A percentile compares a stretch with the other conserved stretches of the same genome.
Conservation (phyloP, 176 grass and related monocot species). For the Oryza punctata region DNA sequence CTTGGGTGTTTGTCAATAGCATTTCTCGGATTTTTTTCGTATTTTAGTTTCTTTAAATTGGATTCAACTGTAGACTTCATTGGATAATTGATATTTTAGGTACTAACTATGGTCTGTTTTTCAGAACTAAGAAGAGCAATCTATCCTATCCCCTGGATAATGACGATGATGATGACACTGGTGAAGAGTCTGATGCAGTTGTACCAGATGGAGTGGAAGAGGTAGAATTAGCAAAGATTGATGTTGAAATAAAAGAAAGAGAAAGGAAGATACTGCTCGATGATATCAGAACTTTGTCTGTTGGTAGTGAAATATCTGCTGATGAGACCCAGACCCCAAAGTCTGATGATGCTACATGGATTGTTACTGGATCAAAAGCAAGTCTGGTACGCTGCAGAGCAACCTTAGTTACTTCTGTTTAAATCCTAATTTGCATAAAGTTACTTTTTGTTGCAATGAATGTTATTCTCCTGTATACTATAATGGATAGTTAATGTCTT, state of each 20-base stretch:
- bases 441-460: neutral
- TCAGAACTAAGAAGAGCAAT: slow-evolving; percentile 62
- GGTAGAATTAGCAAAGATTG: slow-evolving; percentile 86
- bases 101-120: slow-evolving; percentile 35
- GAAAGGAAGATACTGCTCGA: slow-evolving; percentile 77
- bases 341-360: slow-evolving; percentile 60
- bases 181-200: slow-evolving; percentile 74
- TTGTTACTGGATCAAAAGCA: slow-evolving; percentile 63
- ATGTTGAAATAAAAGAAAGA: slow-evolving; percentile 79
- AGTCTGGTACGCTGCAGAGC: slow-evolving; percentile 65
- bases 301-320: slow-evolving; percentile 47
- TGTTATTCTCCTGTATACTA: slow-evolving; percentile 32
- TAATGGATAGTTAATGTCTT: slow-evolving; percentile 16
- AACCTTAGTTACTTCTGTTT: slow-evolving; percentile 27
- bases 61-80: slow-evolving; percentile 13
- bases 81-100: slow-evolving; percentile 7
- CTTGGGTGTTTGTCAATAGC: too few species aligned
- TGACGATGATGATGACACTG: slow-evolving; percentile 67
- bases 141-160: slow-evolving; percentile 74
- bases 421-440: slow-evolving; percentile 10
- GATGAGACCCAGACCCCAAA: slow-evolving; percentile 52
- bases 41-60: slow-evolving; percentile 35
- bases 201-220: slow-evolving; percentile 94
- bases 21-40: too few species aligned
- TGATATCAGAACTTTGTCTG: slow-evolving; percentile 73